Evolutionary conservation across 2,329 filamentous ascomycete species (phyloP).

Genomic region (Verticillium longisporum): DNA sequence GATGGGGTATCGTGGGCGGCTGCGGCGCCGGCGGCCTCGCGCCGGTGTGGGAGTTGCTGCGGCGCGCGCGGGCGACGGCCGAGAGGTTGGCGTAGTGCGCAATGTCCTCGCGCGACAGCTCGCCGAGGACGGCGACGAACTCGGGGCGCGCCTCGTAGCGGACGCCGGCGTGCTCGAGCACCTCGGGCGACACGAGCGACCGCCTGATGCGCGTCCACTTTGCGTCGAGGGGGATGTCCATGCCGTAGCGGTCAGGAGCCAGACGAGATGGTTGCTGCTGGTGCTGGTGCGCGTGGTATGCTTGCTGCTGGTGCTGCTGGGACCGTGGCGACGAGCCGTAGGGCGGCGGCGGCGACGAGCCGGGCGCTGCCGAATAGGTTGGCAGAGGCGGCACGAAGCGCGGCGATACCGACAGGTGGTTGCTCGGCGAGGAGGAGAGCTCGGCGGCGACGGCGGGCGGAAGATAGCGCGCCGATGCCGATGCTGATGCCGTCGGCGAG

Average conservation of each 20-base stretch:
- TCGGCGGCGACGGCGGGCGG: conserved; percentile 18
- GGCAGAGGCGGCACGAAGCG: conserved; percentile 29
- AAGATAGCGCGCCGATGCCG: conserved; percentile 25
- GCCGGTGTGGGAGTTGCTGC: background rate
- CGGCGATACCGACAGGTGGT: conserved; percentile 28
- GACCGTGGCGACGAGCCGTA: conserved; percentile 10
- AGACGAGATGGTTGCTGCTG: conserved; percentile 26
- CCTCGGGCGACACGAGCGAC: conserved; percentile 49
- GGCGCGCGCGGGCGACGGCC: conserved; percentile 33
- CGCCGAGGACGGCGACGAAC: conserved; percentile 54
- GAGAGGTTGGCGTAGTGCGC: conserved; percentile 42
- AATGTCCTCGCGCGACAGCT: conserved; percentile 45
- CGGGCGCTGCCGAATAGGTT: conserved; percentile 14
- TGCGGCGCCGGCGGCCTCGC: too few species aligned
- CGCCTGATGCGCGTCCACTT: conserved; percentile 54
- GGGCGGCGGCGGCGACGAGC: conserved; percentile 11
- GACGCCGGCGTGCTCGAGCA: conserved; percentile 46
- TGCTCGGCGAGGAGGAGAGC: conserved; percentile 24
- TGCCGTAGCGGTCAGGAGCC: conserved; percentile 50
- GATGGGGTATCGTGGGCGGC: too few species aligned
- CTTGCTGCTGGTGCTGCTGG: too few species aligned
- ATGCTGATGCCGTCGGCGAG: too few species aligned
- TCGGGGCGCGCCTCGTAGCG: conserved; percentile 55
- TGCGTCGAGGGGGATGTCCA: conserved; percentile 49
- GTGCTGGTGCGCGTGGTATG: too few species aligned